These are phyloP conservation scores for Verticillium longisporum DNA, from an alignment of 2,329 filamentous ascomycete genomes.

Conservation along the genomic window DNA sequence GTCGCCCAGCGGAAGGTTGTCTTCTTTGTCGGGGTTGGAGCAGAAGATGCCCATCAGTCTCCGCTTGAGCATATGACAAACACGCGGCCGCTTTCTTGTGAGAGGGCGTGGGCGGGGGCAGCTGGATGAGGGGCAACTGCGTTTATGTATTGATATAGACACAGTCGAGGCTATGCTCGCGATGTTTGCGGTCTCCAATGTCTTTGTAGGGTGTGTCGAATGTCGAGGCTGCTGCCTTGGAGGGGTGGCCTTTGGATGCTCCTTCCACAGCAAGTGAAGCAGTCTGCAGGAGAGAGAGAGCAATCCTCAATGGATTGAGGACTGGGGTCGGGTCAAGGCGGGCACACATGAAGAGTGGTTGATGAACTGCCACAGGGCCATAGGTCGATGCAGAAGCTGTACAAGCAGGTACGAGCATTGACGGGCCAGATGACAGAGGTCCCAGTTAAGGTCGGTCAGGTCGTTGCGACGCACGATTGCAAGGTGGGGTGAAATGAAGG, in stretches of 20 bases:
- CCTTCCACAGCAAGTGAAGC: too few species aligned
- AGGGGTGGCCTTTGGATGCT: too few species aligned
- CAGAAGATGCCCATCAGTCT: conserved; percentile 9
- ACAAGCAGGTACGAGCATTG: background rate
- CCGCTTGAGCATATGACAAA: background rate
- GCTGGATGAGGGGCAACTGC: background rate
- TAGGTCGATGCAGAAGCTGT: background rate
- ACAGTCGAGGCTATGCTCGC: too few species aligned
- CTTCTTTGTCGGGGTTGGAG: conserved; percentile 12
- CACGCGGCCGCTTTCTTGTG: background rate
- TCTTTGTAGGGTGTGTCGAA: too few species aligned
- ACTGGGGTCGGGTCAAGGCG: background rate
- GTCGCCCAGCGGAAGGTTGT: conserved; percentile 4
- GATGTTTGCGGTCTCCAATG: too few species aligned
- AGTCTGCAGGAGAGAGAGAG: too few species aligned
- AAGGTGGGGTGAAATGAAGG: background rate
- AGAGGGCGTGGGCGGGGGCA: background rate
- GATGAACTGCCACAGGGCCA: background rate
- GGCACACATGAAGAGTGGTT: background rate
- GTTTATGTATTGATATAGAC: background rate
- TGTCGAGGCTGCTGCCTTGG: too few species aligned
- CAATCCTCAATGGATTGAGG: background rate
- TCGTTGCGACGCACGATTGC: too few species aligned
- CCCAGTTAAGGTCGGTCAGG: too few species aligned
- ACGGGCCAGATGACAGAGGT: background rate